These are phyloP conservation scores for Selenicereus undatus DNA, from an alignment of 148 eudicot genomes.

Conservation along the genomic window DNA sequence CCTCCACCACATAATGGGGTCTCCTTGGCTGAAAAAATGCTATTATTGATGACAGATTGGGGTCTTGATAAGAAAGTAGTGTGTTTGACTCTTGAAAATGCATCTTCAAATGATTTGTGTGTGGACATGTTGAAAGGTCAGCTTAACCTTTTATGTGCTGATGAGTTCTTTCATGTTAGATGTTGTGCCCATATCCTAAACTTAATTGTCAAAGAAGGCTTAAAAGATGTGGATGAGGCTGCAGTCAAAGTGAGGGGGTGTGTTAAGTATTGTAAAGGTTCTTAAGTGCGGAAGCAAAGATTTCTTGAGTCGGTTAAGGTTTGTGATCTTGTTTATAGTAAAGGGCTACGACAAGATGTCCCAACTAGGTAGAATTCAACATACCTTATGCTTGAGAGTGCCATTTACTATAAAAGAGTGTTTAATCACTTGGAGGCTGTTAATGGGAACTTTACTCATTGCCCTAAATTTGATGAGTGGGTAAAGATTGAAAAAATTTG, in stretches of 20 bases:
- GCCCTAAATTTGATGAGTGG: neutral
- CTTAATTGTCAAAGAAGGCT: neutral
- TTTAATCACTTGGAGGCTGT: neutral
- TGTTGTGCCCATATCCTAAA: neutral
- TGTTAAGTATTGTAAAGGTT: conserved; percentile 4
- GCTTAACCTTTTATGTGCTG: neutral
- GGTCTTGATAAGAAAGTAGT: neutral
- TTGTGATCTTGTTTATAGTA: neutral
- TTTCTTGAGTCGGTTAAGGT: neutral
- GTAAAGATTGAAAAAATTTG: neutral
- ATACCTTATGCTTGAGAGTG: neutral
- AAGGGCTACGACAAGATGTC: neutral
- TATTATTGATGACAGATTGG: neutral
- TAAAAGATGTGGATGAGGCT: neutral
- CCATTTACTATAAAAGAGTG: neutral
- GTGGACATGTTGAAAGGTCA: neutral
- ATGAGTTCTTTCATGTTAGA: neutral
- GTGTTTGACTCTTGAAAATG: neutral
- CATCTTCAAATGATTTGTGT: neutral
- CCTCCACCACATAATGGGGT: neutral
- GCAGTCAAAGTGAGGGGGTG: neutral
- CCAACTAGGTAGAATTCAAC: neutral
- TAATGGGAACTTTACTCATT: neutral
- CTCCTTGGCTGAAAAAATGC: neutral
- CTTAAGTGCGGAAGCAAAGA: neutral